phyloP scores from a whole-genome alignment of 2,329 filamentous ascomycete species.

The Elsinoe batatas region DNA sequence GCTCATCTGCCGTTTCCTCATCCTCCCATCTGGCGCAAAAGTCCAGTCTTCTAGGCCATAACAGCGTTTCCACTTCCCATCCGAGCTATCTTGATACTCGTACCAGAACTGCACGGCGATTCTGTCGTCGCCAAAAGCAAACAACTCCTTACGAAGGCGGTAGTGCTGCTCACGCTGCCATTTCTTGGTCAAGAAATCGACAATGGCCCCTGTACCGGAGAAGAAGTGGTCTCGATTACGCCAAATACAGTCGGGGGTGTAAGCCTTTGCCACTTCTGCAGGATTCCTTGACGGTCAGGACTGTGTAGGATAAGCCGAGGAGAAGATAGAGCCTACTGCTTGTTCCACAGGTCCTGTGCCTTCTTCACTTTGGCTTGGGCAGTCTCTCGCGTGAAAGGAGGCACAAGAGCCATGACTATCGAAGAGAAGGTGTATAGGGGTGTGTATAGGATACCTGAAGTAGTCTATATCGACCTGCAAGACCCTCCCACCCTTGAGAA shows the following conservation, averaged over 20 bases:
- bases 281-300: constrained; percentile 47
- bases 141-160: constrained; percentile 70
- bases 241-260: constrained; percentile 70
- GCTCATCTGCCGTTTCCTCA: constrained; percentile 68
- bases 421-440: too few species aligned
- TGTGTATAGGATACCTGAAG: too few species aligned
- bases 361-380: constrained; percentile 71
- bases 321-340: constrained; percentile 41
- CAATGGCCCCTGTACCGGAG: constrained; percentile 56
- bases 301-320: neutral
- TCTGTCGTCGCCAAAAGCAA: constrained; percentile 62
- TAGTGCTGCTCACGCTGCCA: constrained; percentile 66
- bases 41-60: constrained; percentile 80
- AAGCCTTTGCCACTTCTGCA: constrained; percentile 55
- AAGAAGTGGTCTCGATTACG: constrained; percentile 66
- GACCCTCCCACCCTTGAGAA: too few species aligned
- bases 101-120: constrained; percentile 92
- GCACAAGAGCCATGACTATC: constrained; percentile 38
- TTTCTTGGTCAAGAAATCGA: constrained; percentile 59
- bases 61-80: constrained; percentile 71
- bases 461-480: too few species aligned
- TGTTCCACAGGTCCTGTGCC: constrained; percentile 77
- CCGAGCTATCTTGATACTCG: constrained; percentile 59
- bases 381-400: constrained; percentile 66
- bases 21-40: constrained; percentile 58